A percentile compares a stretch with the other conserved stretches of the same genome.
These are phyloP conservation scores for Rhynchosporium secalis DNA, from an alignment of 2,329 filamentous ascomycete species.

Conservation along the genomic window DNA sequence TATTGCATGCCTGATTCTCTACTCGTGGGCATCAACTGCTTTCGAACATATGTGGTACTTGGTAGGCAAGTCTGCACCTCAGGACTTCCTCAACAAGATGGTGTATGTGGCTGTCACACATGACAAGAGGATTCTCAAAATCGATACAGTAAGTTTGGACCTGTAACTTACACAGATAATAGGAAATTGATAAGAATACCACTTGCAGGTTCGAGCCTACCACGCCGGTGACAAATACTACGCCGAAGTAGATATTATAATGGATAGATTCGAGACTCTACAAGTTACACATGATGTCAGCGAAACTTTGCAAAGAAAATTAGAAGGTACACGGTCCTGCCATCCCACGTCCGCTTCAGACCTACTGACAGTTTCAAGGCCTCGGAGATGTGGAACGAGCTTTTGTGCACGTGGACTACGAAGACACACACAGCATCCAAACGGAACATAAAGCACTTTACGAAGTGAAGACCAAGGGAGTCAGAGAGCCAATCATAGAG, in stretches of 20 bases:
- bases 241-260: constrained; percentile 79
- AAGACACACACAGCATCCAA: constrained; percentile 25
- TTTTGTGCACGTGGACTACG: constrained; percentile 67
- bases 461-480: constrained; percentile 22
- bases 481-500: constrained; percentile 25
- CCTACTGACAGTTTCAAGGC: constrained; percentile 11
- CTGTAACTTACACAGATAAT: not conserved
- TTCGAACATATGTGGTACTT: constrained; percentile 78
- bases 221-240: constrained; percentile 84
- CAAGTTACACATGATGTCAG: constrained; percentile 79
- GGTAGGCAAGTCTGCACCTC: constrained; percentile 74
- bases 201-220: constrained; percentile 61
- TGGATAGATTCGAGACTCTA: constrained; percentile 72
- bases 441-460: constrained; percentile 33
- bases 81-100: constrained; percentile 80
- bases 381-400: constrained; percentile 76
- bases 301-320: constrained; percentile 78
- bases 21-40: constrained; percentile 75
- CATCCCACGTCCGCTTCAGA: not conserved
- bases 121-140: constrained; percentile 81
- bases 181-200: not conserved
- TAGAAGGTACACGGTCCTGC: constrained; percentile 59
- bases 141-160: constrained; percentile 64
- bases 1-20: constrained; percentile 76
- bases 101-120: constrained; percentile 94